Base-by-base conservation (phyloP, 2,329 filamentous ascomycete species). In the Decorospora gaudefroyi region DNA sequence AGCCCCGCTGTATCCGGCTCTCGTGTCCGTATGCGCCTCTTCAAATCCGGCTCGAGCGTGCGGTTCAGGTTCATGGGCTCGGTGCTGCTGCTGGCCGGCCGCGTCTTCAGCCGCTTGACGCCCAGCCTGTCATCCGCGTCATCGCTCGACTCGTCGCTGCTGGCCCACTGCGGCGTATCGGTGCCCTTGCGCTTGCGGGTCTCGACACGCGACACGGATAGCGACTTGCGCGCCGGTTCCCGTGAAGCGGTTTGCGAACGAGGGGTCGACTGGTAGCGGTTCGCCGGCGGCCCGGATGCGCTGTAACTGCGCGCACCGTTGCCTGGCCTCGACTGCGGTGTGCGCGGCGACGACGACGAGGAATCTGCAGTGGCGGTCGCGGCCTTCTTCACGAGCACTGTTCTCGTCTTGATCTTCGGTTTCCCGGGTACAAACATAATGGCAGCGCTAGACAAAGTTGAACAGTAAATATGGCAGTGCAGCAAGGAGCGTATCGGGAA, bases 61-160 rank as follows among this genome's bases (percentile, higher is more conserved):
- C 68, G 62, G 34, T 69, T 67, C 44, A 69, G 51, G n/a, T 59
- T 55, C 47, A 56, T 49, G 3, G 68, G 69, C 53, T 72, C 69
- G 1, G 61, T 64, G 35, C 66, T 69, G 22, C 50, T 66, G 52
- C 67, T 71, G 39, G 62, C 68, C 40, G 67, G 67, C 46, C 65
- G 51, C 26, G 65, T 61, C 53, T 67, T 68, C 48, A 53, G 42
- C 27, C 67, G 40, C 42, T 56, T 57, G 16, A 56, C 54, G 11
- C 52, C 58, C 39, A 59, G 38, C 15, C 55, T 55, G n/a, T 67
- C 57, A 25, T 58, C 55, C 16, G 63, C 63, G 12, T 57, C 60
- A 11, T 61, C 60, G 49, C 59, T 63, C 22, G 55, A 53, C 29
- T 67, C 62, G 26, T 66, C 64, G 46, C 65, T 69, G 46, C 58